These are phyloP conservation scores for Wickerhamomyces silvicola DNA, from an alignment of 805 yeast species.

Conservation along the genomic window DNA sequence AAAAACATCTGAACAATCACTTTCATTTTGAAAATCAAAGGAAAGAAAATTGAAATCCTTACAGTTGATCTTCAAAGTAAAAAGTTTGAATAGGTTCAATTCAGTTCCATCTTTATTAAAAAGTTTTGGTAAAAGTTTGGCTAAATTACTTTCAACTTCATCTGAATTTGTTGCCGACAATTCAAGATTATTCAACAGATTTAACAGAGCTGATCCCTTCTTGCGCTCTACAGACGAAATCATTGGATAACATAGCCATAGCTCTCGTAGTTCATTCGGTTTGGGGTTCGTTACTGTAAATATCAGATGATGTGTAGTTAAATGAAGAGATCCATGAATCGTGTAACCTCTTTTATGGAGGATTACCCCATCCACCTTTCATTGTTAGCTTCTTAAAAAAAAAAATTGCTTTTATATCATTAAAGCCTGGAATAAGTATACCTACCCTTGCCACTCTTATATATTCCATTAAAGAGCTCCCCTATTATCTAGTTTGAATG, in stretches of 20 bases:
- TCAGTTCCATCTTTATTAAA: conserved; percentile 17
- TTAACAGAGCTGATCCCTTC: conserved; percentile 42
- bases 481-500: too few relatives aligned
- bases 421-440: neutral
- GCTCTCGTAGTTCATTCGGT: conserved; percentile 42
- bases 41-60: conserved; percentile 81
- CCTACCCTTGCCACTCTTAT: conserved; percentile 46
- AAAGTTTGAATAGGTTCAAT: conserved; percentile 26
- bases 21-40: conserved; percentile 59
- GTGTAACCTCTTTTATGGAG: conserved; percentile 53
- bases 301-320: conserved; percentile 72
- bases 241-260: conserved; percentile 90
- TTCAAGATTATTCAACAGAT: conserved; percentile 13
- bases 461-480: conserved; percentile 38
- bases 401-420: neutral
- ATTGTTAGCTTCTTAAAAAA: too few relatives aligned
- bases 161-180: too few relatives aligned
- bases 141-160: conserved; percentile 3
- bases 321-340: conserved; percentile 54
- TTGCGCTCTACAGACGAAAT: conserved; percentile 54
- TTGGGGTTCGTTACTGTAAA: conserved; percentile 35
- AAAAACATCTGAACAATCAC: conserved; percentile 62
- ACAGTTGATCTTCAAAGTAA: conserved; percentile 66
- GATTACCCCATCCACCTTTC: conserved; percentile 41
- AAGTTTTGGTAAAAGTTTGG: conserved; percentile 14